phyloP scores from a whole-genome alignment of 176 grass and related monocot genomes.

The Raddia guianensis region DNA sequence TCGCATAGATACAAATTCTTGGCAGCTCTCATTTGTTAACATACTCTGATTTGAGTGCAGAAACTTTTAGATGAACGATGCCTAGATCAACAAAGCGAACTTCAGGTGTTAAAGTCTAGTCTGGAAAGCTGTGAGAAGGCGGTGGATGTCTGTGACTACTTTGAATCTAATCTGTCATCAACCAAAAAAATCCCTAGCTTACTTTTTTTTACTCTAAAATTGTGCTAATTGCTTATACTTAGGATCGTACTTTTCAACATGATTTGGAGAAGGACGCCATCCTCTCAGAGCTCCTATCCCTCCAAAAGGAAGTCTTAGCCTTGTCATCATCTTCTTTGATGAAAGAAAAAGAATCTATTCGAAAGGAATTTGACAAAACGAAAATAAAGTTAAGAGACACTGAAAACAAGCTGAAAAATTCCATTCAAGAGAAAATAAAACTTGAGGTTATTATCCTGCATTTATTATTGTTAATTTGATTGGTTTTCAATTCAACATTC shows the following conservation, averaged over 20 bases:
- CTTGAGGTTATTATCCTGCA: conserved; percentile 66
- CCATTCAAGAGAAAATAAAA: conserved; percentile 88
- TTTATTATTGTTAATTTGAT: background rate
- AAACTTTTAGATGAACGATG: conserved; percentile 52
- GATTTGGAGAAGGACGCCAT: conserved; percentile 79
- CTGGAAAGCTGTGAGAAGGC: conserved; percentile 53
- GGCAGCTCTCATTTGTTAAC: conserved; percentile 18
- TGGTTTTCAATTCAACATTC: conserved; percentile 1
- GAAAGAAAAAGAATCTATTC: conserved; percentile 84
- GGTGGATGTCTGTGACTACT: conserved; percentile 51
- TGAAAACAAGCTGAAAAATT: conserved; percentile 80
- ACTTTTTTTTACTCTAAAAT: conserved; percentile 25
- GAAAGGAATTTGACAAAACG: conserved; percentile 81
- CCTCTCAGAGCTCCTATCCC: conserved; percentile 52
- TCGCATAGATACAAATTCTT: background rate
- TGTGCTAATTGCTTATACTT: conserved; percentile 21
- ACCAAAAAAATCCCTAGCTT: conserved; percentile 11
- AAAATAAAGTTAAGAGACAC: conserved; percentile 81
- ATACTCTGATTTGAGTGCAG: conserved; percentile 51
- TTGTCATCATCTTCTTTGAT: conserved; percentile 77
- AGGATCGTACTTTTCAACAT: conserved; percentile 71
- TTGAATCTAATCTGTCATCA: conserved; percentile 31
- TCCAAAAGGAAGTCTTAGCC: conserved; percentile 67
- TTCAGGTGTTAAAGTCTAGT: conserved; percentile 56
- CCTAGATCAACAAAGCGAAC: conserved; percentile 51